Base-by-base conservation (phyloP, 208 protist genomes). In the Willaertia magna region DNA sequence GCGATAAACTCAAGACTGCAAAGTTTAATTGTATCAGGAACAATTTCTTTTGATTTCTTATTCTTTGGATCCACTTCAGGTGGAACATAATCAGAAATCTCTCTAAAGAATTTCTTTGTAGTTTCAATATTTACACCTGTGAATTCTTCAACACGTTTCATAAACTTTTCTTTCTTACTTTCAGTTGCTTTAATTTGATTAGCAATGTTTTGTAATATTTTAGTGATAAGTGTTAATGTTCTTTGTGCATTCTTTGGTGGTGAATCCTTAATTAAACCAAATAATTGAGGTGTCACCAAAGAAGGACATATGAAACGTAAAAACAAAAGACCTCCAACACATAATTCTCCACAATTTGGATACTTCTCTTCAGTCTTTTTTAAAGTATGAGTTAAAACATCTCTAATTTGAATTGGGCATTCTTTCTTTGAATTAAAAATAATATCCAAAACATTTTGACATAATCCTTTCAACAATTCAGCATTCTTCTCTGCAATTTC, bases 101-200 rank as follows among this genome's bases (percentile, higher is more conserved):
- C 20, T 78, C 42, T 78, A 9, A 78, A 78, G 26, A 78, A 78
- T 30, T 78, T 9, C 18, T 78, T 78, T 1, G 22, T 26, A 7
- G 12, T 78, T 11, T 46, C 42, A 40, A 78, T 78, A 22, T 78
- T 12, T 26, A 4, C 40, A 22, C 34, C 42, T 26, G 42, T 78
- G 20, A 39, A 40, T 6, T 26, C 14, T 44, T 78, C 40, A 4
- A 78, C 30, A 44, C 74, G 6, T n/a, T 46, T 46, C 74, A 78
- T 78, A 39, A 78, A 78, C 44, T 78, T 42, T 78, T 78, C 74
- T 39, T 78, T 78, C 74, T 78, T 78, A 46, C 42, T 78, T 42
- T 78, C 74, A 46, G 12, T 46, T 0, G 26, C 22, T 42, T 44
- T 40, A 46, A 78, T 81, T 81, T 81, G 76, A 81, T 81, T 81